Conservation (phyloP, 495 filamentous ascomycete species). For the Ascodesmis nigricans region DNA sequence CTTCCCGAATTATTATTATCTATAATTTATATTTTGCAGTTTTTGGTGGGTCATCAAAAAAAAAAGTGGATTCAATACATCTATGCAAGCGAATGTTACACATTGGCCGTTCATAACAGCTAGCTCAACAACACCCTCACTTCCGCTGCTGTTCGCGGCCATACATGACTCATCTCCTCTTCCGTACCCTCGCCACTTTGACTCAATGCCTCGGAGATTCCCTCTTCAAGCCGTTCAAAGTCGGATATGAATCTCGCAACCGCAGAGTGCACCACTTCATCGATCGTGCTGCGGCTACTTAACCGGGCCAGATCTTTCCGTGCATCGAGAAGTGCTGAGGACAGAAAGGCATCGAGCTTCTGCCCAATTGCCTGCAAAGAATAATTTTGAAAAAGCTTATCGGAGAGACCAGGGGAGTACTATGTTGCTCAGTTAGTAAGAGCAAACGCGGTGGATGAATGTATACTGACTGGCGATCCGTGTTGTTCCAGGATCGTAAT, state of each 20-base stretch:
- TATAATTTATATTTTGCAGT: no score
- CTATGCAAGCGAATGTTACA: no score
- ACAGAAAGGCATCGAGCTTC: slow-evolving; percentile 72
- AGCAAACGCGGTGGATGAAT: no score
- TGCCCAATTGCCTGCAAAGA: slow-evolving; percentile 31
- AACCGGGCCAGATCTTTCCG: slow-evolving; percentile 54
- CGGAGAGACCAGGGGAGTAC: no score
- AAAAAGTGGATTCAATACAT: no score
- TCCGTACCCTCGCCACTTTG: slow-evolving; percentile 22
- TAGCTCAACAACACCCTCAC: slow-evolving; percentile 14
- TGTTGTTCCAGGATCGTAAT: no score
- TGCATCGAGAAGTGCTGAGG: slow-evolving; percentile 80
- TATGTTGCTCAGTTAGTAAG: no score
- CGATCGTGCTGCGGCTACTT: slow-evolving; percentile 43
- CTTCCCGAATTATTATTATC: no score
- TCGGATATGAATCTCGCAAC: slow-evolving; percentile 72
- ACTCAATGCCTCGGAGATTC: slow-evolving; percentile 30
- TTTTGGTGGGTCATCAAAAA: no score
- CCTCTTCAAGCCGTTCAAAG: slow-evolving; percentile 70
- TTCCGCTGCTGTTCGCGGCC: slow-evolving; percentile 18
- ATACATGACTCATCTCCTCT: slow-evolving; percentile 16
- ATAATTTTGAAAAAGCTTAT: neutral
- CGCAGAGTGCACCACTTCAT: slow-evolving; percentile 59
- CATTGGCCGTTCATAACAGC: no score
- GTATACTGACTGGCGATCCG: no score